These are phyloP conservation scores for Xylaria venustula DNA, from an alignment of 495 filamentous ascomycete species.

Conservation along the genomic window DNA sequence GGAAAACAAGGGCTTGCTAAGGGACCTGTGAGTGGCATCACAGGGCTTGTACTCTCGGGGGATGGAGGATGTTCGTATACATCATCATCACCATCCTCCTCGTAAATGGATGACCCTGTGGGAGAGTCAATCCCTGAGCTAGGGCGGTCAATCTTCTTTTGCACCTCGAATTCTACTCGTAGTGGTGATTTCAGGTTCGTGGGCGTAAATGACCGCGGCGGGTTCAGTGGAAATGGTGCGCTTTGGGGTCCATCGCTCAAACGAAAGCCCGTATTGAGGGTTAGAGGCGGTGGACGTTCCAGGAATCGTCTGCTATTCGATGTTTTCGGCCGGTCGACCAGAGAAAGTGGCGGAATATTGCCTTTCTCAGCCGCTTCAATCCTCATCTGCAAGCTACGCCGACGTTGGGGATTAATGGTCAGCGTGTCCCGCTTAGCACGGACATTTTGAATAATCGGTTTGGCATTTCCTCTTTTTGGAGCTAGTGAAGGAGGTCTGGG, in stretches of 20 bases:
- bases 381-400: conserved; percentile 44
- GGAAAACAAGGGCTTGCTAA: conserved; percentile 26
- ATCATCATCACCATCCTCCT: conserved; percentile 1
- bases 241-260: conserved; percentile 21
- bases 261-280: conserved; percentile 14
- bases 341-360: background rate
- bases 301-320: conserved; percentile 11
- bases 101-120: conserved; percentile 17
- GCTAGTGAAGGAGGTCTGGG: background rate
- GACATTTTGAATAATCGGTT: conserved; percentile 42
- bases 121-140: conserved; percentile 1
- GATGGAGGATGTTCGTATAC: conserved; percentile 20
- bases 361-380: conserved; percentile 40
- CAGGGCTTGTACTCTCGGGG: conserved; percentile 28
- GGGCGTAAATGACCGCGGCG: conserved; percentile 16
- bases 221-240: conserved; percentile 13
- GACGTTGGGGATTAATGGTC: conserved; percentile 27
- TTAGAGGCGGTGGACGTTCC: conserved; percentile 26
- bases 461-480: conserved; percentile 11
- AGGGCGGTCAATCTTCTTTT: no score
- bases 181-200: conserved; percentile 14
- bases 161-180: background rate
- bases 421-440: conserved; percentile 43
- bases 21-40: conserved; percentile 27
- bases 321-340: conserved; percentile 14